Conservation (phyloP, 192 early-diverging fungal genomes). For the Linderina pennispora region DNA sequence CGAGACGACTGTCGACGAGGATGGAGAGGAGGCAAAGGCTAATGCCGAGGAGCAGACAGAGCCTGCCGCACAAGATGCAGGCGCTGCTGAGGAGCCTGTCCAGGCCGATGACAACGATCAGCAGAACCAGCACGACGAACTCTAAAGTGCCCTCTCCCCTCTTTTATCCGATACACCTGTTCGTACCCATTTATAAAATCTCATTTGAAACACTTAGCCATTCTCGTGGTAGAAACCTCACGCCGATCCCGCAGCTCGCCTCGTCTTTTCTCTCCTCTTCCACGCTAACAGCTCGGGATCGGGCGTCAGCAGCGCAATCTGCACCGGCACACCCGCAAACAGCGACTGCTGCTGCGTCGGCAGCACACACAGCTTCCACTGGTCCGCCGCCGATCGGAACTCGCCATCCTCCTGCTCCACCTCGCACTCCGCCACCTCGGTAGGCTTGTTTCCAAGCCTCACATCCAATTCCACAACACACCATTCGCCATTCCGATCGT, state of each 20-base stretch:
- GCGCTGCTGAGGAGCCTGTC: constrained; percentile 1
- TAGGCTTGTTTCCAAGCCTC: not conserved
- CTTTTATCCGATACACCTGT: too few species aligned
- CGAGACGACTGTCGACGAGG: constrained; percentile 6
- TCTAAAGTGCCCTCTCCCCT: too few species aligned
- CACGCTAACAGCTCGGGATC: constrained; percentile 26
- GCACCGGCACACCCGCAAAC: not conserved
- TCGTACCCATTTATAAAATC: too few species aligned
- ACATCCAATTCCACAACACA: constrained; percentile 40
- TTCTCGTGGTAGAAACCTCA: too few species aligned
- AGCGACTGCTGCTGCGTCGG: not conserved
- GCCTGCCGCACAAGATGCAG: too few species aligned
- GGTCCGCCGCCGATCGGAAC: constrained; percentile 6
- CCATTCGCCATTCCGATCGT: constrained; percentile 46
- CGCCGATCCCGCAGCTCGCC: too few species aligned
- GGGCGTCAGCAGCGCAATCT: constrained; percentile 29
- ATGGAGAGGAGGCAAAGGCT: not conserved
- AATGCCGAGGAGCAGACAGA: not conserved
- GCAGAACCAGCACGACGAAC: constrained; percentile 24
- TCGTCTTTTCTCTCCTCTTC: too few species aligned
- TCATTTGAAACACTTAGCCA: too few species aligned
- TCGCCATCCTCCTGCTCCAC: not conserved
- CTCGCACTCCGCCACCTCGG: not conserved
- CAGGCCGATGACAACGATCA: not conserved
- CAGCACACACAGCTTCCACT: constrained; percentile 37